Base-by-base conservation (phyloP, 139 green algal genomes). In the Chlamydomonas sphaeroides region DNA sequence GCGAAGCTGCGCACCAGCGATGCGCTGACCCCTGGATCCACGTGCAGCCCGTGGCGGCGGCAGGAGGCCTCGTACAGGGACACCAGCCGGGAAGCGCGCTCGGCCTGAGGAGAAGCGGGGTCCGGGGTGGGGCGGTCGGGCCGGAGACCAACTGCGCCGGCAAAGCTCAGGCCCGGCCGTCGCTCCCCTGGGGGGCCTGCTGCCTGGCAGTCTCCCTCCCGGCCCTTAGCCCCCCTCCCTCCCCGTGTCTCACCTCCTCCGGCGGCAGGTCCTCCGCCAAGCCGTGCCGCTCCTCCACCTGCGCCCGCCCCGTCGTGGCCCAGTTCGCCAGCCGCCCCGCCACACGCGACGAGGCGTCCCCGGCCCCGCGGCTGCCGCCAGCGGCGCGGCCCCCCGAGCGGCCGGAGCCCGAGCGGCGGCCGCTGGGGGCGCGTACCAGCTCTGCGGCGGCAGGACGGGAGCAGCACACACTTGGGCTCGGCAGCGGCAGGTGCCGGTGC, bases 1-100 rank as follows among this genome's bases (percentile, higher is more conserved):
- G 8, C 38, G 72, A 62, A 80, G 72, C 56, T 69, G 5, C 56
- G 41, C 7, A 35, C 5, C 6, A 80, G 57, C 8, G 56, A 36
- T 1, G 36, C 18, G 56, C 38, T 53, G 32, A 80, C 30, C 7
- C 28, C 56, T 2, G 56, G 3, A 35, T 80, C 72, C 7, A n/a
- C 26, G n/a, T 80, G 74, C 28, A 80, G 74, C 30, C 59, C 35
- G 41, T 62, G 41, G 17, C 42, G 41, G 20, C 41, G 14, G 39
- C 74, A 80, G 30, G 59, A n/a, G 74, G 33, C 74, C 57, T 48
- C 17, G 74, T 80, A 80, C 18, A 3, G 28, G 5, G 35, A 18
- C 39, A 80, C 74, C 74, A 80, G 61, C 39, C 28, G 39, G 41
- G 21, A 57, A 6, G 74, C 74, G n/a, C 48, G 74, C 18, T 59